These are phyloP conservation scores for Eleusine indica DNA, from an alignment of 176 grass and related monocot genomes.

Conservation along the genomic window DNA sequence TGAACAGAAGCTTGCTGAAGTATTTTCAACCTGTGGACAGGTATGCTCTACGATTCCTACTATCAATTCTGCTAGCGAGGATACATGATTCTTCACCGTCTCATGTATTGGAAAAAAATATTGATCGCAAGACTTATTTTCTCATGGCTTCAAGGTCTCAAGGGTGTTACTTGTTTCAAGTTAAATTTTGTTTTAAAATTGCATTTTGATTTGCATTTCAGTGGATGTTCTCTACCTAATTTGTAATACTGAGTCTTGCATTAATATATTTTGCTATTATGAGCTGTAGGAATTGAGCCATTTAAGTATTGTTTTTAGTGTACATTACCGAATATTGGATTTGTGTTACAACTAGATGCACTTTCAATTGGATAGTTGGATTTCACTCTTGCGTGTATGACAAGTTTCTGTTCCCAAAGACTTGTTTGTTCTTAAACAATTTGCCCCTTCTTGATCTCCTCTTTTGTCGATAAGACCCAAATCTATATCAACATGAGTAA, in stretches of 20 bases:
- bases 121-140: not conserved
- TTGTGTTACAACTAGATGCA: conserved; percentile 10
- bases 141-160: not conserved
- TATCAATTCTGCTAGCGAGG: not conserved
- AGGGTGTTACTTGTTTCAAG: not conserved
- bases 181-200: not conserved
- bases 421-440: not conserved
- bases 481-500: conserved; percentile 4
- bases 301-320: not conserved
- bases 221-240: not conserved
- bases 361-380: conserved; percentile 1
- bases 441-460: not conserved
- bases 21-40: conserved; percentile 88
- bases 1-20: conserved; percentile 96
- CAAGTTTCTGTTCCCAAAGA: not conserved
- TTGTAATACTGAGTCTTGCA: not conserved
- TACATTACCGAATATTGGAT: not conserved
- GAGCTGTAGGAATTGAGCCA: not conserved
- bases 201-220: not conserved
- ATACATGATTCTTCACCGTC: not conserved
- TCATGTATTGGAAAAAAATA: not conserved
- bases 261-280: not conserved
- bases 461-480: not conserved
- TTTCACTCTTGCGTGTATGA: not conserved
- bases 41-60: conserved; percentile 46